Base-by-base conservation (phyloP, 331 rosid genomes). In the Malus hybrid region DNA sequence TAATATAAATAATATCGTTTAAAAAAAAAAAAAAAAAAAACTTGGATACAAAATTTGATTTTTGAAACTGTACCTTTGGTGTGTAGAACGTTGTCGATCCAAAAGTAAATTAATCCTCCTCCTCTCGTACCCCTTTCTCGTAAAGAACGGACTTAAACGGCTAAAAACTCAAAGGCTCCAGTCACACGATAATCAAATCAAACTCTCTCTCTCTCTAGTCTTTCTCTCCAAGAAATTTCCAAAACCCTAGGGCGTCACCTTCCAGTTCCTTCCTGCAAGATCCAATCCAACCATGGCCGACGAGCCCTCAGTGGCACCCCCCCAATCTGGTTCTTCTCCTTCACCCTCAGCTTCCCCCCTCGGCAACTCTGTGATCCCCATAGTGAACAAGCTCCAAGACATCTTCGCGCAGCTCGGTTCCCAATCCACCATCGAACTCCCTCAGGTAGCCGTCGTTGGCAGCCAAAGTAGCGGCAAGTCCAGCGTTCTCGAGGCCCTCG, bases 401-500 rank as follows among this genome's bases (percentile, higher is more conserved):
- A 92, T 95, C 69, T 90, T 95, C 83, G 89, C 98, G 19, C 92
- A 87, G 86, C 89, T 95, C 1, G 99, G 99, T 3, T 88, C 90
- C 88, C 93, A 95, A 55, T 89, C 96, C 46, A 71, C 90, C 76
- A 90, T 95, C 77, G 91, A 95, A 78, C 98, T 95, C 46, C 99
- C 99, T 46, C 99, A 95, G 85, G 99, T 95, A 3, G 97, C 97
- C 36, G 98, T 95, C 19, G 98, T 95, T 59, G 99, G 99, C 10
- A 92, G 99, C 79, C 99, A 95, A 83, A 95, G 99, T 77, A 95
- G 99, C 80, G 98, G 99, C 74, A 95, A 95, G 91, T 95, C 99
- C 32, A 95, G 99, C 84, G 99, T 95, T 70, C 97, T 95, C 16
- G 99, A 95, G 79, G 86, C 99, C 11, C 91, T 95, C 12, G 99